Evolutionary conservation across 306 rosid species (phyloP).

Genomic region (Betula pendula): DNA sequence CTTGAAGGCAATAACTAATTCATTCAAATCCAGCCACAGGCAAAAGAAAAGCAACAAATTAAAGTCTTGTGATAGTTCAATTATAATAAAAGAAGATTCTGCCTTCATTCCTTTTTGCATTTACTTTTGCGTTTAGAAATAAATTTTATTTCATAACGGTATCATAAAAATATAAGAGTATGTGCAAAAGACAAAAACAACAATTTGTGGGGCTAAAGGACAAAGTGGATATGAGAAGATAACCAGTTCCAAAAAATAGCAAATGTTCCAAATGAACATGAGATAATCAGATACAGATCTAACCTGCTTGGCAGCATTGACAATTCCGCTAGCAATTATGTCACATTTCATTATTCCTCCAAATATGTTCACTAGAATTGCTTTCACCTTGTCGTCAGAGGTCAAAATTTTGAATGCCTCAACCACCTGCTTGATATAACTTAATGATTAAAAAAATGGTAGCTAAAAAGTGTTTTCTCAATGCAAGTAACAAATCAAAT

Average conservation of each 20-base stretch:
- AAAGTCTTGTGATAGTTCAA: background rate
- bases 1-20: constrained; percentile 2
- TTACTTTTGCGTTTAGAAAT: background rate
- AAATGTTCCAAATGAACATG: background rate
- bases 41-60: background rate
- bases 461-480: background rate
- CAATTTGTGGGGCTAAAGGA: constrained; percentile 13
- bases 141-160: background rate
- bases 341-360: constrained; percentile 99
- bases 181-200: background rate
- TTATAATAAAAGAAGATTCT: background rate
- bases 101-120: background rate
- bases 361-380: constrained; percentile 94
- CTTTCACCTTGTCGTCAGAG: constrained; percentile 94
- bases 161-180: background rate
- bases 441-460: constrained; percentile 18
- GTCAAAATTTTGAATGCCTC: constrained; percentile 98
- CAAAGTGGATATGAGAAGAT: constrained; percentile 5
- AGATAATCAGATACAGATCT: constrained; percentile 15
- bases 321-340: constrained; percentile 95
- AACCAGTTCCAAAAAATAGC: background rate
- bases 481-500: background rate
- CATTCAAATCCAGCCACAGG: background rate
- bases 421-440: constrained; percentile 62
- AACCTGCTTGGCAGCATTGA: constrained; percentile 95